Evolutionary conservation across 305 asterid genomes (phyloP), one percentile per base, ranked within the genome.

Genomic region (Solanum hybrid): DNA sequence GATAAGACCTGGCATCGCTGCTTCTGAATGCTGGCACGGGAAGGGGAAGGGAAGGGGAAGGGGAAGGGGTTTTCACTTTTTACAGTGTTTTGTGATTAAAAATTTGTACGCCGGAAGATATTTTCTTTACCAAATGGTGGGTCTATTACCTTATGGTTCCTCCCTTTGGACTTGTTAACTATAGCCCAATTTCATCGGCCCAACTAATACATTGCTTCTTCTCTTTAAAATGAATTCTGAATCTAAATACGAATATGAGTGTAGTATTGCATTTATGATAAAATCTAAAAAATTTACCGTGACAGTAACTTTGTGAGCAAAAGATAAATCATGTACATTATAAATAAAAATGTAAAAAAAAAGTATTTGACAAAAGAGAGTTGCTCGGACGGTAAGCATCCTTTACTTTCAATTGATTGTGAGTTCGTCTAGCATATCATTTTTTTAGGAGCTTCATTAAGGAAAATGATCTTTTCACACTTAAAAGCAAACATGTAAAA

Each of bases 1-100:
- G 34, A 95, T 93, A 73, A 96, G 94, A 40, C 96, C 98, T 33
- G 97, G 98, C 98, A 95, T 95, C 90, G 90, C 91, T 89, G 74
- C 85, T 57, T 24, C 51, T 6, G 89, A 92, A 90, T 89, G 86
- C 31, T 35, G 29, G 51, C 13, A 8, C 71, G 26, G 6, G 7
- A 42, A 42, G 71, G 71, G 35, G 6, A 33, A 31, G 33, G 42
- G 42, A 37, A 39, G 46, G n/a, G 22, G 42, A 22, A 36, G 11
- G 3, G 20, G 35, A 26, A 24, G 69, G 69, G 86, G 35, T 40
- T 81, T 34, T 78, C 51, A 36, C 61, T 37, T 22, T 14, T 39
- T 61, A 57, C 67, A 39, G 67, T 39, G 86, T 51, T 37, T 12
- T 42, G 26, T 40, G 37, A 18, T 24, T 3, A 6, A 57, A 39